phyloP scores from a whole-genome alignment of 2,329 filamentous ascomycete species.

The Grosmannia clavigera region DNA sequence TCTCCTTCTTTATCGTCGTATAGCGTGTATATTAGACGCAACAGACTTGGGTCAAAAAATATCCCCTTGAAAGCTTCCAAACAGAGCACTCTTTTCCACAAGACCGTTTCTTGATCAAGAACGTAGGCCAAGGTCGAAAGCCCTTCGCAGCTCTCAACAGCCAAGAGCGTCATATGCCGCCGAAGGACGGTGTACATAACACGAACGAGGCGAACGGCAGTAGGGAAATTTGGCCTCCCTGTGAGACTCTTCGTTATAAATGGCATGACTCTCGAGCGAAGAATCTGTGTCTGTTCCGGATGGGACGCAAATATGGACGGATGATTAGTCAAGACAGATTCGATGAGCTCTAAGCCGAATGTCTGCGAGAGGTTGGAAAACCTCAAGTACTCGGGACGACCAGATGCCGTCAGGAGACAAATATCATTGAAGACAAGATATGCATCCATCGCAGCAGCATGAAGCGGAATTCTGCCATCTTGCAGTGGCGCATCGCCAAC shows the following conservation, averaged over 20 bases:
- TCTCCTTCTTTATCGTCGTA: slow-evolving; percentile 65
- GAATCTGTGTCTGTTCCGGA: slow-evolving; percentile 66
- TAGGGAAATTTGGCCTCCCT: slow-evolving; percentile 66
- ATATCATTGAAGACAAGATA: slow-evolving; percentile 82
- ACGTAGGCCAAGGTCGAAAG: slow-evolving; percentile 72
- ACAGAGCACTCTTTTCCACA: slow-evolving; percentile 82
- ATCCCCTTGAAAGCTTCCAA: slow-evolving; percentile 85
- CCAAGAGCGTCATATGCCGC: slow-evolving; percentile 62
- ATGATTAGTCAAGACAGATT: slow-evolving; percentile 80
- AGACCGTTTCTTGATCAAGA: slow-evolving; percentile 69
- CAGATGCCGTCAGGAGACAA: slow-evolving; percentile 74
- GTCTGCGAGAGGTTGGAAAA: slow-evolving; percentile 68
- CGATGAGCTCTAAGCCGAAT: slow-evolving; percentile 82
- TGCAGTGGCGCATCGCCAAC: slow-evolving; percentile 57
- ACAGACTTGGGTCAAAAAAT: slow-evolving; percentile 66
- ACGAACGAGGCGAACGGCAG: slow-evolving; percentile 69
- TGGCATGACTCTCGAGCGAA: slow-evolving; percentile 69
- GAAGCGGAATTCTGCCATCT: slow-evolving; percentile 52
- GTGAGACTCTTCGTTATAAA: slow-evolving; percentile 67
- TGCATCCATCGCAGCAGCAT: slow-evolving; percentile 71
- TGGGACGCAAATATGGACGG: slow-evolving; percentile 67
- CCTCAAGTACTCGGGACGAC: slow-evolving; percentile 69
- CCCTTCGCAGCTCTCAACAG: slow-evolving; percentile 70
- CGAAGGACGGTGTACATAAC: slow-evolving; percentile 74
- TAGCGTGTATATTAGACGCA: slow-evolving; percentile 66